Base-by-base conservation (phyloP, 805 yeast species). In the Brettanomyces naardenensis region DNA sequence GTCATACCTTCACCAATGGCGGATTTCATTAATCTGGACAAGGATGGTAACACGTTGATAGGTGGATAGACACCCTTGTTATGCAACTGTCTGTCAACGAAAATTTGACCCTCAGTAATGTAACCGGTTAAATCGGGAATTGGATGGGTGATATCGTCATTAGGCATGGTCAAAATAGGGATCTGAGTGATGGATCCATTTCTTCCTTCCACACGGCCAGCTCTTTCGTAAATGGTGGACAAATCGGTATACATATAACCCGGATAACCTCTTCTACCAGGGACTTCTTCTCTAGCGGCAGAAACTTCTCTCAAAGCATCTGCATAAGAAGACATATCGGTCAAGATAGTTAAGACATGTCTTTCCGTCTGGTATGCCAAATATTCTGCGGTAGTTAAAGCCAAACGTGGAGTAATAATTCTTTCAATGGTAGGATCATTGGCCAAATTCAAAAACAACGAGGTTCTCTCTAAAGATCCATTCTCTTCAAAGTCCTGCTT, bases 1-100 rank as follows among this genome's bases (percentile, higher is more conserved):
- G 99, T 92, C 95, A 90, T 89, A 59, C 97, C 97, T 66, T 94
- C 98, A 70, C 99, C 99, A 66, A 92, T 92, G 53, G 99, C 99
- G 45, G 95, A 82, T 73, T 92, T 92, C 99, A 92, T 92, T 64
- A 92, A 78, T 71, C 99, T 87, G 41, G 97, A 87, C 58, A 92
- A 75, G 4, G 97, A 89, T 41, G 99, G 99, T 61, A 92, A 75
- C 32, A 92, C 99, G 60, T 92, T 92, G 65, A 92, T 92, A 54
- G 99, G 99, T 51, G 99, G 99, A 64, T 92, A 94, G 55, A 92
- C 73, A 78, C 97, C 98, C 66, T 92, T 87, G 68, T 94, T 89
- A 61, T 83, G 72, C 62, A 92, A 75, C 68, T 88, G 96, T 71
- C 99, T 86, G 68, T 92, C 99, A 53, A 92, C 81, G 46, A 83